phyloP scores from a whole-genome alignment of 148 eudicot species.

The Rhododendron kiyosumense region DNA sequence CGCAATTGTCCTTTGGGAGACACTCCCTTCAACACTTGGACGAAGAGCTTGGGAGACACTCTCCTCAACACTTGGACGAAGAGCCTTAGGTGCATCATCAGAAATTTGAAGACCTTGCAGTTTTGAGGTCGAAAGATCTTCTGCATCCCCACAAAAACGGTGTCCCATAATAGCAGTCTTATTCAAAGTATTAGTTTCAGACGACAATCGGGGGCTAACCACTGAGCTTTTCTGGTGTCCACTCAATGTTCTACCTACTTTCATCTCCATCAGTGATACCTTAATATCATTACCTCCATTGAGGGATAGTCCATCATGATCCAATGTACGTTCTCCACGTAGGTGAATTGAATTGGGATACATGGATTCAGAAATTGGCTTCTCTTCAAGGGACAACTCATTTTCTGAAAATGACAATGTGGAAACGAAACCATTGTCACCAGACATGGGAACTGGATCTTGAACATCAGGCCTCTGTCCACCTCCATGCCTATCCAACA shows the following conservation, averaged over 20 bases:
- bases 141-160: conserved; percentile 36
- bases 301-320: conserved; percentile 14
- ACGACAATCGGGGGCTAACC: background rate
- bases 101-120: conserved; percentile 27
- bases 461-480: conserved; percentile 77
- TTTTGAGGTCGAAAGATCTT: conserved; percentile 32
- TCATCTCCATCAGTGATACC: conserved; percentile 17
- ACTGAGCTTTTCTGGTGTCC: conserved; percentile 19
- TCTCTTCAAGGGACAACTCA: conserved; percentile 28
- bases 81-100: conserved; percentile 16
- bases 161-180: conserved; percentile 16
- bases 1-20: conserved; percentile 9
- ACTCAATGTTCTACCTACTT: conserved; percentile 7
- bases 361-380: conserved; percentile 22
- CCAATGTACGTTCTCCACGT: conserved; percentile 17
- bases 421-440: conserved; percentile 22
- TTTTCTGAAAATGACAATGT: conserved; percentile 16
- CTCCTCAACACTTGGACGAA: conserved; percentile 10
- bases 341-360: conserved; percentile 18
- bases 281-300: conserved; percentile 6
- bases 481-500: conserved; percentile 71
- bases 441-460: conserved; percentile 26
- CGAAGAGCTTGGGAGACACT: conserved; percentile 7
- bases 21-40: conserved; percentile 12
- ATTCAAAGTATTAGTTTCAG: conserved; percentile 4